Percentiles rank a stretch among this genome's conserved stretches.
phyloP scores from a whole-genome alignment of 169 alveolate genomes.

The Eimeria acervulina region DNA sequence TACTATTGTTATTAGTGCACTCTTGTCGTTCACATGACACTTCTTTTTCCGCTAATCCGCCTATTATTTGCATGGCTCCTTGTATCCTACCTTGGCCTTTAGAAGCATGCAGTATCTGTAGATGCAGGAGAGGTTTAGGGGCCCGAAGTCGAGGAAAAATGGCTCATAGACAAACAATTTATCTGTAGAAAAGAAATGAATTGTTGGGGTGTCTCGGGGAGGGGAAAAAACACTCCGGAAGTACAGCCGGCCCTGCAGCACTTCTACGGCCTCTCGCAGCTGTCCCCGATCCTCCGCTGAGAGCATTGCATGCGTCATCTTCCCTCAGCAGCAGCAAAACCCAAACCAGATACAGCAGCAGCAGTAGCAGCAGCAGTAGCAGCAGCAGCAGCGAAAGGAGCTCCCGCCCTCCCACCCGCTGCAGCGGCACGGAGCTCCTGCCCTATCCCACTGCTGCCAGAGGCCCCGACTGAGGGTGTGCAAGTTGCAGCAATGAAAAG shows the following conservation, averaged over 20 bases:
- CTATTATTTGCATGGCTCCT: background rate
- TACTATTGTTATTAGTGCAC: too few relatives aligned
- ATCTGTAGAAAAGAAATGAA: slow-evolving; percentile 82
- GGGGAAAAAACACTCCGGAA: background rate
- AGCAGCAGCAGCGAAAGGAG: too few relatives aligned
- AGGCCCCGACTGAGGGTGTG: too few relatives aligned
- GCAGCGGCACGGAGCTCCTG: too few relatives aligned
- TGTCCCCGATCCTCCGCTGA: background rate
- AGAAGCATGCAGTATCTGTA: slow-evolving; percentile 79
- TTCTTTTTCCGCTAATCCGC: background rate
- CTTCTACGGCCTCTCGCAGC: slow-evolving; percentile 66
- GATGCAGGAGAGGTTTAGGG: slow-evolving; percentile 90
- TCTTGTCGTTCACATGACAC: too few relatives aligned
- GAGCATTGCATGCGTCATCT: background rate
- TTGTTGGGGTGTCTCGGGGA: slow-evolving; percentile 49
- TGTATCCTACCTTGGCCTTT: slow-evolving; percentile 68
- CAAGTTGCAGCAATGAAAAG: too few relatives aligned
- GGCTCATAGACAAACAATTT: slow-evolving; percentile 93
- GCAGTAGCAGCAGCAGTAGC: background rate
- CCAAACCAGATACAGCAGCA: background rate
- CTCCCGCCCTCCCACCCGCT: too few relatives aligned
- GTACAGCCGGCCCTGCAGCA: slow-evolving; percentile 66
- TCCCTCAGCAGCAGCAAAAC: background rate
- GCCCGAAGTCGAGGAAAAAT: slow-evolving; percentile 97
- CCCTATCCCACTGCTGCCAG: too few relatives aligned